Base-by-base conservation (phyloP, 2,329 filamentous ascomycete species). In the Pseudogymnoascus destructans region DNA sequence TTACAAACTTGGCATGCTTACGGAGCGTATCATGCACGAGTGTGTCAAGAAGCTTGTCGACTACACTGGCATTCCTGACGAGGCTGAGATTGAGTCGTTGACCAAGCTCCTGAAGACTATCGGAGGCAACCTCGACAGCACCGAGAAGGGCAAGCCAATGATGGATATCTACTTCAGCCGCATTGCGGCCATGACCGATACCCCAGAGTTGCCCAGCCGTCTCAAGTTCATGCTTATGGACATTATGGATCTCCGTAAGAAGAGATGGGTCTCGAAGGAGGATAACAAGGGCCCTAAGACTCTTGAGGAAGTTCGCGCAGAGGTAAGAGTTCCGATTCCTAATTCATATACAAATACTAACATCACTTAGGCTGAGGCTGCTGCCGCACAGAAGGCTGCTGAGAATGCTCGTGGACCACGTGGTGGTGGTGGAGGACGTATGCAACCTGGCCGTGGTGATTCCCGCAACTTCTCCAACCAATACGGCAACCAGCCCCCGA, bases 11-110 rank as follows among this genome's bases (percentile, higher is more conserved):
- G 85, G 87, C 71, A 98, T 98, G 93, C 81, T 98, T 72, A 98
- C 93, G 61, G 89, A 96, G 73, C 88, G 92, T 71, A 98, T 98
- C 74, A 98, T 98, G 93, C 92, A 98, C 77, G 89, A 96, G 74
- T 98, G 93, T 80, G 90, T 98, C 25, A 86, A 90, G 76, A 95
- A 95, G 74, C 81, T 98, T 63, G 88, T 98, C 64, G 92, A 98
- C 74, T 97, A 95, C 73, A 86, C 92, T 69, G 90, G 89, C 62
- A 77, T 89, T 61, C 93, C 93, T 46, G 93, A 98, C 66, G 93
- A 98, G 74, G 88, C 92, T 58, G 91, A 96, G 72, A 86, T 98
- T 61, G 93, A 98, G 78, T 95, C 89, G 65, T 83, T 98, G 73
- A 90, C 86, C 67, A 96, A 95, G 75, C 79, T 98, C 63, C 81